Evolutionary conservation across 495 filamentous ascomycete genomes (phyloP).

Genomic region (Cercophora newfieldiana): DNA sequence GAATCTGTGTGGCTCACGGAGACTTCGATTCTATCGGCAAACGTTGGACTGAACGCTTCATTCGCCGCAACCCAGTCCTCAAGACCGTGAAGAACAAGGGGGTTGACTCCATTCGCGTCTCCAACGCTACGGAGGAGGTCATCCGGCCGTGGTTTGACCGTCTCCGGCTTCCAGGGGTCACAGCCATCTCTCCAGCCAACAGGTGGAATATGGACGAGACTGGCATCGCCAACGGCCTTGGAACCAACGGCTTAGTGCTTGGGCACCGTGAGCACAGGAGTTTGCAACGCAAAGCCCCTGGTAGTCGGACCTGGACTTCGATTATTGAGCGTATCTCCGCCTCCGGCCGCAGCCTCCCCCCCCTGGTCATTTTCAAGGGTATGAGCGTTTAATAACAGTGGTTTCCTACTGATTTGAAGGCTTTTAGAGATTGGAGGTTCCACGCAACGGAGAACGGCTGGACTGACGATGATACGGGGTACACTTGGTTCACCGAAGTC

Average conservation of each 20-base stretch:
- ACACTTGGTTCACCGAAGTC: slow-evolving; percentile 11
- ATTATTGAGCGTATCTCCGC: slow-evolving; percentile 17
- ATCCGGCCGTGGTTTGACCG: not conserved
- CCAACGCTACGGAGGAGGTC: not conserved
- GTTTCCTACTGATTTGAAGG: not conserved
- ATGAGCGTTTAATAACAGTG: slow-evolving; percentile 19
- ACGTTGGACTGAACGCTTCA: not conserved
- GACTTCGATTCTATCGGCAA: not conserved
- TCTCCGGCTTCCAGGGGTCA: not conserved
- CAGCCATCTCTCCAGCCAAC: slow-evolving; percentile 1
- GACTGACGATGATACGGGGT: not conserved
- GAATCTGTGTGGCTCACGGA: not conserved
- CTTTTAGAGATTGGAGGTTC: slow-evolving; percentile 9
- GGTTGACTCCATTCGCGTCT: not conserved
- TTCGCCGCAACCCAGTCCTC: not conserved
- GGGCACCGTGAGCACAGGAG: not conserved
- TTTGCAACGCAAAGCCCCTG: not conserved
- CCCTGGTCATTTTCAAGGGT: slow-evolving; percentile 17
- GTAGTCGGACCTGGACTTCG: not conserved
- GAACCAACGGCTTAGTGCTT: slow-evolving; percentile 12
- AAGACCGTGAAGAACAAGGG: not conserved
- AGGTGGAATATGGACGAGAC: slow-evolving; percentile 13
- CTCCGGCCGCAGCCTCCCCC: not conserved
- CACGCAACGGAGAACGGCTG: slow-evolving; percentile 16
- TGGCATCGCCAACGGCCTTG: slow-evolving; percentile 13